phyloP scores from a whole-genome alignment of 495 filamentous ascomycete genomes.

The Neurospora hispaniola region DNA sequence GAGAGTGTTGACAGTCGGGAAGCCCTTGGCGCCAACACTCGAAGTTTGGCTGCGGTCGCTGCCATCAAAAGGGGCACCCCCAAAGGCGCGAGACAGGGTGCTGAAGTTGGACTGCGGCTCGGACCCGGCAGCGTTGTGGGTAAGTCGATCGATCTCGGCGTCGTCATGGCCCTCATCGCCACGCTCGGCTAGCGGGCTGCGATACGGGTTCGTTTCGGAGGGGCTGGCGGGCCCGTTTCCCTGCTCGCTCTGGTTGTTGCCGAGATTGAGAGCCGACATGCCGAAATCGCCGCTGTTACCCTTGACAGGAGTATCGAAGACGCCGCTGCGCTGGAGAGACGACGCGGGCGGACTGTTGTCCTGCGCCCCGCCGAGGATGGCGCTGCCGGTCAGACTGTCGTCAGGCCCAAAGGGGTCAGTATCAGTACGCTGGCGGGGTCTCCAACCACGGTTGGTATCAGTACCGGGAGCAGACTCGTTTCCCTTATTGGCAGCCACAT shows the following conservation, averaged over 20 bases:
- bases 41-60: constrained; percentile 83
- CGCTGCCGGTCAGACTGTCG: constrained; percentile 55
- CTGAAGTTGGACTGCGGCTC: constrained; percentile 37
- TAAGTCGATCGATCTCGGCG: constrained; percentile 43
- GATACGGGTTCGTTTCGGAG: constrained; percentile 95
- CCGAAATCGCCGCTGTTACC: constrained; percentile 56
- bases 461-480: constrained; percentile 20
- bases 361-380: constrained; percentile 65
- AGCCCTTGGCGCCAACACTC: constrained; percentile 67
- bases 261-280: constrained; percentile 65
- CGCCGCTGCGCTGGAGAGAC: constrained; percentile 26
- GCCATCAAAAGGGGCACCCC: constrained; percentile 47
- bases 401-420: constrained; percentile 75
- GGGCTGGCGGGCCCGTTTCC: constrained; percentile 61
- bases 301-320: constrained; percentile 49
- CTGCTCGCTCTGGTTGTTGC: constrained; percentile 26
- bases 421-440: constrained; percentile 53
- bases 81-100: constrained; percentile 37
- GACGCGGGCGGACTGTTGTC: constrained; percentile 54
- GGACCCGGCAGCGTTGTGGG: constrained; percentile 24
- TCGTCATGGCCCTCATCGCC: constrained; percentile 58
- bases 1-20: constrained; percentile 54
- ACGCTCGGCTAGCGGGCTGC: constrained; percentile 58
- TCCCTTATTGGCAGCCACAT: constrained; percentile 31
- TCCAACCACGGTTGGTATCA: constrained; percentile 33